Conservation (phyloP, 768 basidiomycete species). For the Exsudoporus frostii region DNA sequence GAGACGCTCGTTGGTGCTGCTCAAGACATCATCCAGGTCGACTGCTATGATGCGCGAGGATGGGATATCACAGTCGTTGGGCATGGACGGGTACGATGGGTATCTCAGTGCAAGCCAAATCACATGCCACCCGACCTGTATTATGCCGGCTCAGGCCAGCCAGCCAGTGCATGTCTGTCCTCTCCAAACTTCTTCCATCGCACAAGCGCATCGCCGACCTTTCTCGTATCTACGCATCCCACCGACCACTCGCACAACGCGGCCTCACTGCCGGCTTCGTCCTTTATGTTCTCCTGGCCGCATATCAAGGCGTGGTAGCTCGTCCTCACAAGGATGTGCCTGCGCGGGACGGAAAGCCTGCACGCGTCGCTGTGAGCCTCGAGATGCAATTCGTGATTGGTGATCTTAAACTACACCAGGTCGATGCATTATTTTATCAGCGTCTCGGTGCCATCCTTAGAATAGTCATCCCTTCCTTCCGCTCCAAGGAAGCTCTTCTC, state of each 20-base stretch:
- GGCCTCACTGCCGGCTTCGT: conserved; percentile 67
- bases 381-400: not conserved
- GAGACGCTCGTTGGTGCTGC: conserved; percentile 56
- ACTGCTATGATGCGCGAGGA: conserved; percentile 47
- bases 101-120: not conserved
- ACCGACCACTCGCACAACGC: conserved; percentile 73
- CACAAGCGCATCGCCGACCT: conserved; percentile 43
- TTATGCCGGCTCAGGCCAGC: not conserved
- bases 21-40: conserved; percentile 68
- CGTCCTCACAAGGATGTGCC: conserved; percentile 30
- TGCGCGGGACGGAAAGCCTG: conserved; percentile 40
- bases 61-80: not conserved
- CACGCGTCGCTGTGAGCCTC: conserved; percentile 64
- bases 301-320: conserved; percentile 56
- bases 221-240: conserved; percentile 51
- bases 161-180: conserved; percentile 23
- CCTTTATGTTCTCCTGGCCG: conserved; percentile 62
- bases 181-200: conserved; percentile 28
- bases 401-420: conserved; percentile 40
- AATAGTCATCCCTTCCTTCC: conserved; percentile 84
- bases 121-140: conserved; percentile 3
- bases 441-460: conserved; percentile 72
- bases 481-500: conserved; percentile 84
- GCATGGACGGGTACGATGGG: conserved; percentile 9
- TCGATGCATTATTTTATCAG: conserved; percentile 90